A percentile compares a stretch with the other conserved stretches of the same genome.
Evolutionary conservation across 441 rosid species (phyloP).

Genomic region (Adansonia rubrostipa): DNA sequence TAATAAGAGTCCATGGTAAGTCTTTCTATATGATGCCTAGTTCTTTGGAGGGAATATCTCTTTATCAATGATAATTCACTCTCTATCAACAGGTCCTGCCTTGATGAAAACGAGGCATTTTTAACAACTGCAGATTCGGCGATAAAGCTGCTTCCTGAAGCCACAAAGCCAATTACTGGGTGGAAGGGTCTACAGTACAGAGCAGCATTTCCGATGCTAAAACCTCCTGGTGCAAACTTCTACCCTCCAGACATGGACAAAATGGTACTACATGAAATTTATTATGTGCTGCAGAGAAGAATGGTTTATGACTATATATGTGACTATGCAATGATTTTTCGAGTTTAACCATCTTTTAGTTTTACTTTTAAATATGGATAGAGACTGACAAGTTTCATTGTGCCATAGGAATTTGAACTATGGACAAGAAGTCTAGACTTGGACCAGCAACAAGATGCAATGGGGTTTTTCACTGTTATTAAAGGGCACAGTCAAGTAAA

Average conservation of each 20-base stretch:
- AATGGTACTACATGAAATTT: slow-evolving; percentile 49
- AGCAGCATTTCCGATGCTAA: slow-evolving; percentile 73
- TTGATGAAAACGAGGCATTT: slow-evolving; percentile 89
- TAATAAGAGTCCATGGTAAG: slow-evolving; percentile 92
- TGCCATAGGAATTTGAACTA: slow-evolving; percentile 72
- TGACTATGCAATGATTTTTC: slow-evolving; percentile 9
- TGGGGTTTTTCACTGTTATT: slow-evolving; percentile 79
- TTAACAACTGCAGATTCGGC: slow-evolving; percentile 89
- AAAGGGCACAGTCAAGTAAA: slow-evolving; percentile 63
- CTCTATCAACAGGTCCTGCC: slow-evolving; percentile 72
- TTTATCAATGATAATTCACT: slow-evolving; percentile 26
- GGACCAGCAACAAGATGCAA: slow-evolving; percentile 61
- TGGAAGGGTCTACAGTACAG: slow-evolving; percentile 95
- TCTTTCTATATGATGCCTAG: slow-evolving; percentile 17
- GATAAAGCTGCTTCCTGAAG: slow-evolving; percentile 69
- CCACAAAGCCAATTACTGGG: slow-evolving; percentile 64
- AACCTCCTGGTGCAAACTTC: slow-evolving; percentile 93
- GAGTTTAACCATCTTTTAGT: slow-evolving; percentile 23
- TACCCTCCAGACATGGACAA: slow-evolving; percentile 97
- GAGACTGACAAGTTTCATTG: slow-evolving; percentile 25
- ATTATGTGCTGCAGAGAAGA: slow-evolving; percentile 14
- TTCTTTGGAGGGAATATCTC: slow-evolving; percentile 17
- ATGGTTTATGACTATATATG: slow-evolving; percentile 18
- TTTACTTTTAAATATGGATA: slow-evolving; percentile 11
- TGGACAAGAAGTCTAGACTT: slow-evolving; percentile 68